Evolutionary conservation across 2,329 filamentous ascomycete species (phyloP).

Genomic region (Apiospora hydei): DNA sequence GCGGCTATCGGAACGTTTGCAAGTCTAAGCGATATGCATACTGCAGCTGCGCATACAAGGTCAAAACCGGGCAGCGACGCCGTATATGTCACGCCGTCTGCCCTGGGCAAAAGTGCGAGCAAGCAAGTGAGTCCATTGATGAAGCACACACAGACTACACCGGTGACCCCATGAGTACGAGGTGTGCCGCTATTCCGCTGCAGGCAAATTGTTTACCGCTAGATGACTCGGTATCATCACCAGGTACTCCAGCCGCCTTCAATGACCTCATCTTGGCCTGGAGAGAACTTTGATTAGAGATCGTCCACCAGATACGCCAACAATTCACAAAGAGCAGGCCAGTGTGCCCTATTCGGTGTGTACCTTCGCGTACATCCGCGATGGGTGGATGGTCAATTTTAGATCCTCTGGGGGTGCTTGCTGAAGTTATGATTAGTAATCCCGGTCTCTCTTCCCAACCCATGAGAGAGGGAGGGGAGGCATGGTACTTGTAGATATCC

Average conservation of each 20-base stretch:
- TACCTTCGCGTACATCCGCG: background rate
- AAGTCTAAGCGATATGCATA: slow-evolving; percentile 5
- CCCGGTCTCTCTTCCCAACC: background rate
- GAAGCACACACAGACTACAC: background rate
- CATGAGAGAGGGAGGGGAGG: background rate
- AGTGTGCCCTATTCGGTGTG: background rate
- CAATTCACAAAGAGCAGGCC: background rate
- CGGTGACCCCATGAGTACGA: background rate
- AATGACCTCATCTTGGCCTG: background rate
- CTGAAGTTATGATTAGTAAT: slow-evolving; percentile 6
- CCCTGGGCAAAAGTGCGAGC: background rate
- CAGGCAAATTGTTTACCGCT: slow-evolving; percentile 1
- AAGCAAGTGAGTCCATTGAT: background rate
- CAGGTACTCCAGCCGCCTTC: background rate
- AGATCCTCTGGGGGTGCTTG: background rate
- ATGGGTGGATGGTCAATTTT: background rate
- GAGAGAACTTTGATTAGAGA: background rate
- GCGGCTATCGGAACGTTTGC: background rate
- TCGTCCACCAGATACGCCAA: background rate
- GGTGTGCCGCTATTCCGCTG: background rate
- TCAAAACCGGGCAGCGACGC: background rate
- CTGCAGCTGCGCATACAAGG: background rate
- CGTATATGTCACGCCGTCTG: background rate
- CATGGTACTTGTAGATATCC: background rate
- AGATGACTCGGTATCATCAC: slow-evolving; percentile 6